These are phyloP conservation scores for Buddleja alternifolia DNA, from an alignment of 257 asterid species.

Conservation along the genomic window DNA sequence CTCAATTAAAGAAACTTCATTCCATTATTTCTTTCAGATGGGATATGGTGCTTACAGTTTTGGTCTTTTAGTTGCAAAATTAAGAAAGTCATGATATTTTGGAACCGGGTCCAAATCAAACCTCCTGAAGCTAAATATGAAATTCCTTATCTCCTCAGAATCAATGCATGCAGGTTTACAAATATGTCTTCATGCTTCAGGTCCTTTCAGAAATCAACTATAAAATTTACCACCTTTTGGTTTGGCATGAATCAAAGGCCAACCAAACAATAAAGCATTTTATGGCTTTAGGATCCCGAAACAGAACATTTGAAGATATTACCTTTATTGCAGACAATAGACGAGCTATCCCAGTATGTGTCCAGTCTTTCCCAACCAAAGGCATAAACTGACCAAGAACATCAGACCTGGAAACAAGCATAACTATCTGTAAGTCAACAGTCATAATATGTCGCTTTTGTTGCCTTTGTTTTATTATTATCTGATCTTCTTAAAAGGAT, in stretches of 20 bases:
- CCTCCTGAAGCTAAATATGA: background rate
- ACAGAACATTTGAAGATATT: constrained; percentile 27
- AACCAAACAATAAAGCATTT: constrained; percentile 20
- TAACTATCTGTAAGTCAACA: background rate
- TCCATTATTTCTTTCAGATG: background rate
- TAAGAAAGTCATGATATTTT: background rate
- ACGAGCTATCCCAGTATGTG: constrained; percentile 95
- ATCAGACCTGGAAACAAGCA: constrained; percentile 79
- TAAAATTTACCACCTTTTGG: background rate
- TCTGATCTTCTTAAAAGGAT: constrained; percentile 1
- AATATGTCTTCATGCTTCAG: background rate
- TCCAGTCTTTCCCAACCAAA: constrained; percentile 98
- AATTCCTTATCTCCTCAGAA: constrained; percentile 4
- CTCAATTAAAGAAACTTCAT: background rate
- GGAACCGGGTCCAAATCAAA: background rate
- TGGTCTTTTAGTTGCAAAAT: background rate
- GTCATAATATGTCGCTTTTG: background rate
- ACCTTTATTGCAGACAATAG: constrained; percentile 80
- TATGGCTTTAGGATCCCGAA: constrained; percentile 2
- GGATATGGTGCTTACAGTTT: background rate
- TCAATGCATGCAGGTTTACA: constrained; percentile 1
- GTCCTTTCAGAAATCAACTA: constrained; percentile 10
- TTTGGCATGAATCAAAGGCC: constrained; percentile 10
- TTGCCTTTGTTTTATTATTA: background rate
- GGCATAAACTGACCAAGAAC: constrained; percentile 99